phyloP scores from a whole-genome alignment of 2,329 filamentous ascomycete genomes.

The Exophiala spinifera region DNA sequence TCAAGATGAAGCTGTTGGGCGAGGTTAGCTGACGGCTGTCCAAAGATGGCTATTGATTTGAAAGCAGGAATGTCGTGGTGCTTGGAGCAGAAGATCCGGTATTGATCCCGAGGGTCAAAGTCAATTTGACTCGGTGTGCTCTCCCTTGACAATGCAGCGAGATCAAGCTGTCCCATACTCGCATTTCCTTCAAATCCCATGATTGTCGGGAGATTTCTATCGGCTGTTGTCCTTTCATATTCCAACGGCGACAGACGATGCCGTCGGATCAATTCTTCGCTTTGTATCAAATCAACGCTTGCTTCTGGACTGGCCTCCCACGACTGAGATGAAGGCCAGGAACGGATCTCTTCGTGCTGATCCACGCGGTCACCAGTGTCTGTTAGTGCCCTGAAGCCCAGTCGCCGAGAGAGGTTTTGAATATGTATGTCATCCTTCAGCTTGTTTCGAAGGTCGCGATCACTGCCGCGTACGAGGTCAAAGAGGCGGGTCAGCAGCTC shows the following conservation, averaged over 20 bases:
- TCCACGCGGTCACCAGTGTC: neutral
- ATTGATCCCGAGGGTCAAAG: conserved; percentile 5
- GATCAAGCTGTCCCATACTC: neutral
- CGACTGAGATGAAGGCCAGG: neutral
- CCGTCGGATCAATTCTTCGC: conserved; percentile 2
- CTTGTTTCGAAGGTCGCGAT: neutral
- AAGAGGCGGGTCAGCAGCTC: conserved; percentile 8
- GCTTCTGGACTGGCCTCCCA: neutral
- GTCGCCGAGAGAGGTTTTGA: conserved; percentile 3
- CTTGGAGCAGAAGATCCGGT: conserved; percentile 8
- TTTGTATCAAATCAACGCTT: conserved; percentile 3
- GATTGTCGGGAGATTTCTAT: neutral
- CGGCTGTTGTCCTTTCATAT: neutral
- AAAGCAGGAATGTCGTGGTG: conserved; percentile 2
- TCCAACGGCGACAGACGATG: neutral
- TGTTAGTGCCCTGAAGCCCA: neutral
- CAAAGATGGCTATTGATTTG: conserved; percentile 8
- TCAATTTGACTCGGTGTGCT: neutral
- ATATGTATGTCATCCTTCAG: neutral
- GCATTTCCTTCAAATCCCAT: neutral
- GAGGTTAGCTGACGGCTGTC: neutral
- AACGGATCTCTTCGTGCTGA: neutral
- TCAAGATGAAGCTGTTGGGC: neutral
- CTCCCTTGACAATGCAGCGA: neutral
- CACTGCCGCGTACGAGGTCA: conserved; percentile 1